Evolutionary conservation across 306 rosid genomes (phyloP).

Genomic region (Potentilla sterilis): DNA sequence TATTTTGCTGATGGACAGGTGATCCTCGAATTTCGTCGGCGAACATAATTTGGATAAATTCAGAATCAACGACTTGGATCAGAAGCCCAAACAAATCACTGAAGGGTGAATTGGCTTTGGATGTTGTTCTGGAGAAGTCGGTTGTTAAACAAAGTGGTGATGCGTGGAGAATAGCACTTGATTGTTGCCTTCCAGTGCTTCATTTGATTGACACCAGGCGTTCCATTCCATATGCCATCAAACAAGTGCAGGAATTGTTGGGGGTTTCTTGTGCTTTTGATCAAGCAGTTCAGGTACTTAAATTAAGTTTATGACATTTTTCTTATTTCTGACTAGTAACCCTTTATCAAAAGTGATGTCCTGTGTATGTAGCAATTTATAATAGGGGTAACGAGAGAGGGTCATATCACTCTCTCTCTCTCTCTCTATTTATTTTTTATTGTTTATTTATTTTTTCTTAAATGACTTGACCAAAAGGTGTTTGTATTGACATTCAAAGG

Average conservation of each 20-base stretch:
- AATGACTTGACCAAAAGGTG: constrained; percentile 1
- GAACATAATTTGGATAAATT: constrained; percentile 73
- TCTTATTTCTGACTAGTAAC: background rate
- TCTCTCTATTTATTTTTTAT: background rate
- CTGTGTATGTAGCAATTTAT: background rate
- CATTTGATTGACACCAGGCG: constrained; percentile 89
- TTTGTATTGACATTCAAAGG: background rate
- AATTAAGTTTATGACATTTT: background rate
- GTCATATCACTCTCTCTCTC: background rate
- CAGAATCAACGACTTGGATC: constrained; percentile 78
- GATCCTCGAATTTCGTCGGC: constrained; percentile 77
- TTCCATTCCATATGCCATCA: constrained; percentile 76
- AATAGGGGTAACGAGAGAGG: background rate
- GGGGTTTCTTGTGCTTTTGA: constrained; percentile 89
- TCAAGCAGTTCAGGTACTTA: constrained; percentile 70
- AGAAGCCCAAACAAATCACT: constrained; percentile 51
- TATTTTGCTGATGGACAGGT: constrained; percentile 40
- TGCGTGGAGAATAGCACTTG: constrained; percentile 90
- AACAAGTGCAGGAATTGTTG: constrained; percentile 78
- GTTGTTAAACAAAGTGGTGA: constrained; percentile 81
- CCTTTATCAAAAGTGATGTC: background rate
- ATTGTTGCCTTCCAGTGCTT: constrained; percentile 85
- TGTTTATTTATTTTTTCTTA: background rate
- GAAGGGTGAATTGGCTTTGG: constrained; percentile 85
- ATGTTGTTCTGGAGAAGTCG: constrained; percentile 64